phyloP scores from a whole-genome alignment of 331 rosid genomes.

The Erythrophleum ivorense region DNA sequence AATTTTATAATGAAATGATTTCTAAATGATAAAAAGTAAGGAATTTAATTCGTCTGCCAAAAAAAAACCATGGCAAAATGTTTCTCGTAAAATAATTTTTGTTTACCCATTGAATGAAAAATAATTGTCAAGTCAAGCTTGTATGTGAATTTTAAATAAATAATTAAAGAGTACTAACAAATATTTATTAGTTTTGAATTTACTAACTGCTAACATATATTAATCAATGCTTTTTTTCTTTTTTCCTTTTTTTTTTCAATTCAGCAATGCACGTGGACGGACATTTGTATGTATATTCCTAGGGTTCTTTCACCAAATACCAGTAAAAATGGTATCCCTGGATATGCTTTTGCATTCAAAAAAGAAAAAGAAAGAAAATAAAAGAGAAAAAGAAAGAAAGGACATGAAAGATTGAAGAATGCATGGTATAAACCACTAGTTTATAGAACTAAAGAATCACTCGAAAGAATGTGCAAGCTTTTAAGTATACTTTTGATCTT shows the following conservation, averaged over 20 bases:
- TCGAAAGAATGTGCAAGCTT: constrained; percentile 58
- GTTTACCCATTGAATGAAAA: no score
- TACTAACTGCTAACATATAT: no score
- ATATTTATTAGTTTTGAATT: no score
- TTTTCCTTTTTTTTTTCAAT: background rate
- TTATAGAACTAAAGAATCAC: constrained; percentile 42
- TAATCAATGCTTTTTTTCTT: background rate
- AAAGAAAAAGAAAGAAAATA: background rate
- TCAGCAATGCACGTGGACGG: constrained; percentile 39
- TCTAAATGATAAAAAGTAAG: no score
- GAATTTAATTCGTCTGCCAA: no score
- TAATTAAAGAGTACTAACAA: no score
- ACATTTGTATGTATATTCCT: constrained; percentile 42
- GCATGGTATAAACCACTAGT: constrained; percentile 17
- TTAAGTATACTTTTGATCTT: constrained; percentile 43
- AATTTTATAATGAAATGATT: no score
- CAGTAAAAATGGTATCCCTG: constrained; percentile 35
- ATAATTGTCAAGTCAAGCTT: no score
- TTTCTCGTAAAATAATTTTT: no score
- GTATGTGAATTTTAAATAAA: no score
- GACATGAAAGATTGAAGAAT: constrained; percentile 32
- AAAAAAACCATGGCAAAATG: no score
- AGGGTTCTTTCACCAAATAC: constrained; percentile 33
- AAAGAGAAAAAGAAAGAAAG: background rate
- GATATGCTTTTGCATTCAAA: constrained; percentile 34